phyloP scores from a whole-genome alignment of 2,329 filamentous ascomycete genomes.

The Sporothrix schenckii region DNA sequence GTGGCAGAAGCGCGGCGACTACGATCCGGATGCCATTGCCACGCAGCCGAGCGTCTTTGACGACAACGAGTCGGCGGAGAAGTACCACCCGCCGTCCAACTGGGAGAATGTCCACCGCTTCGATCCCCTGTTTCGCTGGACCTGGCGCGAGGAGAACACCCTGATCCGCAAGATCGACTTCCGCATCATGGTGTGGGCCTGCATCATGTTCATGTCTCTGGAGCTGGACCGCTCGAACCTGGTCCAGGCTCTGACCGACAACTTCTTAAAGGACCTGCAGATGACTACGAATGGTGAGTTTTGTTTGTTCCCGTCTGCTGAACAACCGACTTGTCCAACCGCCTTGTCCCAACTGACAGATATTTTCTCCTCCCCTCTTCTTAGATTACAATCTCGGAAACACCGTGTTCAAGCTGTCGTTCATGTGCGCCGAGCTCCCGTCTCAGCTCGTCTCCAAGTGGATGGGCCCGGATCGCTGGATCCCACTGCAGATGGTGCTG shows the following conservation, averaged over 20 bases:
- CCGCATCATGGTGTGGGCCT: constrained; percentile 51
- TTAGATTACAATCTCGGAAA: constrained; percentile 53
- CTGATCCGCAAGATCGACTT: constrained; percentile 52
- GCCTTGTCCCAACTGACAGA: neutral
- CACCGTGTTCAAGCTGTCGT: constrained; percentile 54
- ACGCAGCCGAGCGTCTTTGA: constrained; percentile 48
- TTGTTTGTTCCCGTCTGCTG: constrained; percentile 1
- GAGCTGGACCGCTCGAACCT: constrained; percentile 56
- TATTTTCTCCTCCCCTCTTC: neutral
- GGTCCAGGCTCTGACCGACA: constrained; percentile 52
- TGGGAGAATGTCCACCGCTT: constrained; percentile 53
- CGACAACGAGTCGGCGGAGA: constrained; percentile 43
- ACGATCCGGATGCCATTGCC: constrained; percentile 44
- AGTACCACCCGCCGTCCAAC: constrained; percentile 42
- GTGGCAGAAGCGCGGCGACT: constrained; percentile 40
- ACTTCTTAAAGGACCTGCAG: constrained; percentile 50
- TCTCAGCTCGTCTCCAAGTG: constrained; percentile 63
- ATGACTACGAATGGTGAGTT: constrained; percentile 50
- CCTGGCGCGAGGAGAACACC: constrained; percentile 46
- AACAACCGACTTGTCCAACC: neutral
- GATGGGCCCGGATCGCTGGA: constrained; percentile 62
- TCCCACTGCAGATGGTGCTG: constrained; percentile 59
- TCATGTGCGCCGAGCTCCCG: constrained; percentile 61
- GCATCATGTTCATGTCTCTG: constrained; percentile 55
- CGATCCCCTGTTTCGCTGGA: constrained; percentile 51